Conservation (phyloP, 768 basidiomycete genomes). For the Naganishia friedmannii region DNA sequence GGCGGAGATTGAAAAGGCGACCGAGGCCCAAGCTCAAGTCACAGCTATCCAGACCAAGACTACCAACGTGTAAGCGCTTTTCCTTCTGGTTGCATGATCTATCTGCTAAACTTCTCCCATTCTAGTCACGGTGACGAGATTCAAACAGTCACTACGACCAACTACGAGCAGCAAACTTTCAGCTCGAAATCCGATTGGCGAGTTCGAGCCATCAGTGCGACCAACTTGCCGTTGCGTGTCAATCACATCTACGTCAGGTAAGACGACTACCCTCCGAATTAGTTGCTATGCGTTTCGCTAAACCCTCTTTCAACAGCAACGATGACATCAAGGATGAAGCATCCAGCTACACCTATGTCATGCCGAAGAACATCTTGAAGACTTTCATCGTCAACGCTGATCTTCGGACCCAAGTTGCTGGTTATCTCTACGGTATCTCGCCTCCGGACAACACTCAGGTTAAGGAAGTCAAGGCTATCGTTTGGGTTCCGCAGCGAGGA, state of each 20-base stretch:
- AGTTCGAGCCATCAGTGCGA: constrained; percentile 94
- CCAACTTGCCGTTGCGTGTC: constrained; percentile 88
- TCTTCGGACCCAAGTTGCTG: constrained; percentile 92
- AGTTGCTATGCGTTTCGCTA: neutral
- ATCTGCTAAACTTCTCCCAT: neutral
- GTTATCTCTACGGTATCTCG: constrained; percentile 85
- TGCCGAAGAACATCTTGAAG: constrained; percentile 93
- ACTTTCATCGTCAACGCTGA: constrained; percentile 91
- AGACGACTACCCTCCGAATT: constrained; percentile 54
- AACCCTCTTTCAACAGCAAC: constrained; percentile 55
- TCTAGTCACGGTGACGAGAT: constrained; percentile 81
- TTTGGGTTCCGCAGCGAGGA: constrained; percentile 96
- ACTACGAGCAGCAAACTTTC: constrained; percentile 98
- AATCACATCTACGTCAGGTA: constrained; percentile 87
- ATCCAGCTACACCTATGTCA: constrained; percentile 85
- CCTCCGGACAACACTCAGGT: constrained; percentile 96
- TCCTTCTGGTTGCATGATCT: neutral
- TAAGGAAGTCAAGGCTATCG: constrained; percentile 93
- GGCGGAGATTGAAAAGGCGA: constrained; percentile 96
- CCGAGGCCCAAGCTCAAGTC: constrained; percentile 89
- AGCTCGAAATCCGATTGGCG: constrained; percentile 99
- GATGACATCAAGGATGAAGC: constrained; percentile 99
- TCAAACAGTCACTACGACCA: constrained; percentile 92
- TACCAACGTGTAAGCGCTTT: constrained; percentile 66
- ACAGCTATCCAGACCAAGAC: constrained; percentile 97